Conservation (phyloP, 176 grass and related monocot genomes). For the Lolium rigidum region DNA sequence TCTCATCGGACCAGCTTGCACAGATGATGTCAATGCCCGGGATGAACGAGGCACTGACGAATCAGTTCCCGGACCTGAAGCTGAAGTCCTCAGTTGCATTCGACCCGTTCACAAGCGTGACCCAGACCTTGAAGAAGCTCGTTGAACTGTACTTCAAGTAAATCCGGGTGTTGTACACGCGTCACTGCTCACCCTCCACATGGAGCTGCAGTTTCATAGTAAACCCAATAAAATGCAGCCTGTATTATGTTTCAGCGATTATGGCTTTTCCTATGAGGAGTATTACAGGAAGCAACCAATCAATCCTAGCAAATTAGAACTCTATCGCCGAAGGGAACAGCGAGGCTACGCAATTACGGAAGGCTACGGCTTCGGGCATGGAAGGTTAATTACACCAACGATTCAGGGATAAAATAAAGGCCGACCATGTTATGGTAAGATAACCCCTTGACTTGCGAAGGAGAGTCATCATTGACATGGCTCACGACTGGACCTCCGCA, state of each 20-base stretch:
- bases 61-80: conserved; percentile 82
- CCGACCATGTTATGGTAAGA: background rate
- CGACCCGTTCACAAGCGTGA: conserved; percentile 83
- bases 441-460: background rate
- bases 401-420: background rate
- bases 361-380: background rate
- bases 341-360: background rate
- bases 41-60: conserved; percentile 80
- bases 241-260: background rate
- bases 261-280: background rate
- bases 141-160: conserved; percentile 83
- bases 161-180: background rate
- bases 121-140: conserved; percentile 90
- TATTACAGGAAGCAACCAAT: too few relatives aligned
- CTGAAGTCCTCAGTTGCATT: conserved; percentile 63
- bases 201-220: background rate
- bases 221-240: conserved; percentile 9
- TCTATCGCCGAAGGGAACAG: too few relatives aligned
- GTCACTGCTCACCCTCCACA: background rate
- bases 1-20: conserved; percentile 65
- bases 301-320: too few relatives aligned
- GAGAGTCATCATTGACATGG: background rate
- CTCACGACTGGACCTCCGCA: background rate
- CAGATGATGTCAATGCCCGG: conserved; percentile 94
- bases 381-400: background rate